Evolutionary conservation across 345 rosid species (phyloP), one percentile per base, ranked within the genome.

Genomic region (Odontarrhena argentea): DNA sequence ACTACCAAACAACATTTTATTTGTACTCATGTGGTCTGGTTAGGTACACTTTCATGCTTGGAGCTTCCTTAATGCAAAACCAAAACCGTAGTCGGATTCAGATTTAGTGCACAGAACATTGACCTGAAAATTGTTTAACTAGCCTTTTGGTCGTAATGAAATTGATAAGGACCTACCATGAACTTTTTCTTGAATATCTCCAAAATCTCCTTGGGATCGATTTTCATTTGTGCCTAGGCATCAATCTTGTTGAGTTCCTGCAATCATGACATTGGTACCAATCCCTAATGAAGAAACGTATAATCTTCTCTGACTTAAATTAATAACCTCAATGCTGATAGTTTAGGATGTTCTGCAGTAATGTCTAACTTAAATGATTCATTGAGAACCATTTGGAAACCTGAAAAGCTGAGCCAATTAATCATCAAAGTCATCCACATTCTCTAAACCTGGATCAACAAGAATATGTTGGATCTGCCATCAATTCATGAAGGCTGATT

Each of bases 171-270:
- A 63, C 37, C 56, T 78, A 88, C 98, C 83, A 67, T 3, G 74
- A 79, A 78, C 8, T 65, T 78, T 42, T 35, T 71, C 80, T 77
- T 86, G 77, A 74, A 88, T 40, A 8, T n/a, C 70, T 76, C 83
- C 47, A 86, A 55, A 28, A 80, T 34, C 70, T 70, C 82, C 53
- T 79, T 73, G 0, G 91, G 86, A 63, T 85, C 85, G 6, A 44
- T 30, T 70, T 85, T 87, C 26, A 96, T 86, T 70, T 77, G 87
- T 77, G 78, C 78, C 65, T 85, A 93, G 24, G 85, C 92, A 58
- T 84, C 85, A 40, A 86, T 74, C 81, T 86, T 86, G 86, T 87
- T 85, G 63, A 81, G 3, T 63, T 82, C 93, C 96, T 89, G 85
- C 75, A 64, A 14, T 35, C 56, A 52, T 30, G 24, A 34, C 8